phyloP scores from a whole-genome alignment of 2,329 filamentous ascomycete species.

The Cladophialophora bantiana region DNA sequence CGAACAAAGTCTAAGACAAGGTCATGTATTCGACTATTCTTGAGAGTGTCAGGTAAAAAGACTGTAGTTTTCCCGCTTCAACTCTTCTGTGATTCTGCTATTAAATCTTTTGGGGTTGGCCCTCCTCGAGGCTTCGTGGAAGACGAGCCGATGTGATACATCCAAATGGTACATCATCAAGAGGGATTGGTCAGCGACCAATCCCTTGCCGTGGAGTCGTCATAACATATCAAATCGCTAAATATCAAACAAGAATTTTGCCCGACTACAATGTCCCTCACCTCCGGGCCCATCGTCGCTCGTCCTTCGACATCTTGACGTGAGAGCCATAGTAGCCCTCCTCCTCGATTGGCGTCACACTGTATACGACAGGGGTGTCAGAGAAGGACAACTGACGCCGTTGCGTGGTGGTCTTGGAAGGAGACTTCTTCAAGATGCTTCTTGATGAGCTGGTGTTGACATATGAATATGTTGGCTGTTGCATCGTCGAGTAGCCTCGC shows the following conservation, averaged over 20 bases:
- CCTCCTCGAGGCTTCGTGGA: not conserved
- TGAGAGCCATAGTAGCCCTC: conserved; percentile 59
- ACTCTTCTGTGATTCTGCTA: conserved; percentile 9
- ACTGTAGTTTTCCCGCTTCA: conserved; percentile 13
- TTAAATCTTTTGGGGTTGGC: not conserved
- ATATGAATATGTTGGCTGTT: conserved; percentile 52
- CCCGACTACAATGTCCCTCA: conserved; percentile 33
- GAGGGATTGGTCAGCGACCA: conserved; percentile 2
- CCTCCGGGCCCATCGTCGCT: conserved; percentile 53
- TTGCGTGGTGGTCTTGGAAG: conserved; percentile 30
- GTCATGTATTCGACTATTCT: conserved; percentile 22
- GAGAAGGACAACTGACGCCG: conserved; percentile 53
- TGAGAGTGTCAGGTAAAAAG: conserved; percentile 18
- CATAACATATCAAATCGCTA: conserved; percentile 21
- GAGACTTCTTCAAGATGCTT: conserved; percentile 57
- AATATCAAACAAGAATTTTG: conserved; percentile 11
- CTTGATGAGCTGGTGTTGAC: conserved; percentile 54
- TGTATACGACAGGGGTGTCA: conserved; percentile 54
- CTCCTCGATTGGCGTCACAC: conserved; percentile 57
- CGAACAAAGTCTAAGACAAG: not conserved
- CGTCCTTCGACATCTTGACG: conserved; percentile 54
- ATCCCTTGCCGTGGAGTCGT: not conserved
- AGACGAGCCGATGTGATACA: conserved; percentile 12
- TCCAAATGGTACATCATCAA: conserved; percentile 15
- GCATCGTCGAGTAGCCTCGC: conserved; percentile 50